A percentile compares a stretch with the other conserved stretches of the same genome.
Evolutionary conservation across 148 eudicot genomes (phyloP).

Genomic region (Polygonum maritimum): DNA sequence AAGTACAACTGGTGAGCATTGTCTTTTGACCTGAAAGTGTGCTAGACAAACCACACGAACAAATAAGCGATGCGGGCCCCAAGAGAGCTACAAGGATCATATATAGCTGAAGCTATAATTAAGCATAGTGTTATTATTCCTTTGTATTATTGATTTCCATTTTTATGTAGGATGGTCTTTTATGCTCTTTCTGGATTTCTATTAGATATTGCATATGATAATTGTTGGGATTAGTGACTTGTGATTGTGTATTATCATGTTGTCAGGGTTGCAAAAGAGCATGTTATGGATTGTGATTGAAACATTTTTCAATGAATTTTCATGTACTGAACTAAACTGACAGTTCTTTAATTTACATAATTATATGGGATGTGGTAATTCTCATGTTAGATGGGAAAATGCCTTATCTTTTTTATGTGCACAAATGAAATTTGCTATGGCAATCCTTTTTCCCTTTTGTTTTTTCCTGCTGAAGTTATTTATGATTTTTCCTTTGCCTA

Average conservation of each 20-base stretch:
- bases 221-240: too few relatives aligned
- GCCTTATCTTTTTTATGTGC: background rate
- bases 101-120: slow-evolving; percentile 73
- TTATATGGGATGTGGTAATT: too few relatives aligned
- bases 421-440: too few relatives aligned
- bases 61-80: slow-evolving; percentile 85
- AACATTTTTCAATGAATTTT: background rate
- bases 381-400: background rate
- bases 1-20: slow-evolving; percentile 90
- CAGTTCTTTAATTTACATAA: too few relatives aligned
- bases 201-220: background rate
- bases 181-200: background rate
- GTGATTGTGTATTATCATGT: background rate
- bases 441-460: too few relatives aligned
- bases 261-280: background rate
- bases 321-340: background rate
- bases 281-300: background rate
- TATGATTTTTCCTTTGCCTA: background rate
- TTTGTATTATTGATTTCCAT: background rate
- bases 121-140: slow-evolving; percentile 16
- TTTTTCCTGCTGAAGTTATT: too few relatives aligned
- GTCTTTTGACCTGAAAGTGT: slow-evolving; percentile 61
- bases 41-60: slow-evolving; percentile 70
- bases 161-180: background rate
- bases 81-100: slow-evolving; percentile 72